Base-by-base conservation (phyloP, 2,329 filamentous ascomycete genomes). In the Colletotrichum sojae region DNA sequence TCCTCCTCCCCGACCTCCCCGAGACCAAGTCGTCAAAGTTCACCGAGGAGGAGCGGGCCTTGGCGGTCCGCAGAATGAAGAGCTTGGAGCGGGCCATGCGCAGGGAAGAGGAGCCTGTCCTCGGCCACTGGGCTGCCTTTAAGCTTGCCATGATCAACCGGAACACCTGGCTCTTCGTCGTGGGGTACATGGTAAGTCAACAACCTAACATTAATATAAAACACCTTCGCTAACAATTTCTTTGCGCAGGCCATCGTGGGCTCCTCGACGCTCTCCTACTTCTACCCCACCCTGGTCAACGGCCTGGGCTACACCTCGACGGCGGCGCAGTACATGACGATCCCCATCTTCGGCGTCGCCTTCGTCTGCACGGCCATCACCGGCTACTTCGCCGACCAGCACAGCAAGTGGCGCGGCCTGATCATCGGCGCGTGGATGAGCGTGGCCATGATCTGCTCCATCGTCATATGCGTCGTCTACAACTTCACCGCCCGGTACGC, bases 1-100 rank as follows among this genome's bases (percentile, higher is more conserved):
- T 90, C 85, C 85, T 90, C 76, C 89, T 93, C 2, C 86, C 90
- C 69, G 91, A 93, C 73, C 93, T 91, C 74, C 91, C 91, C 0
- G 89, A 90, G 70, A 84, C 88, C 64, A 90, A 90, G 6, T 71
- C 72, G 18, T 63, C 54, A 3, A 87, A 76, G 1, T 92, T 93
- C 75, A 86, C 83, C 0, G 82, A 85, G 2, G 82, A 83, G 22
- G 90, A 93, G 72, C 86, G 89, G 22, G 82, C 82, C 6, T 84
- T 91, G 6, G 90, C 92, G 0, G 79, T 91, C 18, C 83, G 86
- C 1, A 84, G 91, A 4, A 80, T 93, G n/a, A 85, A 85, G 54
- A 79, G 79, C 9, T 90, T 93, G 73, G 80, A 89, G 68, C 90
- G 92, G 76, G 82, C 85, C 3, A 88, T 86, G 36, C 89, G 88